Evolutionary conservation across 225 moss, liverwort and hornwort species (phyloP), one percentile per base, ranked within the genome.

Genomic region (Bryoerythrophyllum caledonicum): DNA sequence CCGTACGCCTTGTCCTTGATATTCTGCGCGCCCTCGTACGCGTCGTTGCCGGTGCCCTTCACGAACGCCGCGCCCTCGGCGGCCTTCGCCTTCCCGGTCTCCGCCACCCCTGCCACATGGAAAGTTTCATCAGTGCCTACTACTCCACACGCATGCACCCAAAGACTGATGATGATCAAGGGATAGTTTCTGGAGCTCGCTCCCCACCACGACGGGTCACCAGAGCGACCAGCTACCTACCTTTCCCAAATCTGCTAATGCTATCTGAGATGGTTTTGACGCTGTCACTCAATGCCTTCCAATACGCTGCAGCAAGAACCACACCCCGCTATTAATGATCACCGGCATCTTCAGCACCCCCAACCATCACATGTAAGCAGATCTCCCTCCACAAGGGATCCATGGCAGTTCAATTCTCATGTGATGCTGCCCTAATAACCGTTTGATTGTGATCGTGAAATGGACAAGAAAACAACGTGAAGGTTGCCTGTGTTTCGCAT

Each of bases 291-390:
- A 82, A 41, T 40, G 74, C 41, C 83, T 83, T 79, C 83, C 83
- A 83, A 37, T 83, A 83, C 67, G 61, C 83, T 83, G 83, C 83
- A 79, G 66, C 79, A 75, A 75, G 79, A 74, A 71, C 74, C 75
- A 79, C 75, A 79, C 17, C 65, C 40, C 63, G 37, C 54, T 66
- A 58, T 61, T 74, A 69, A 69, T 69, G 2, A 44, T 44, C 44
- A 44, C 41, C 37, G 2, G 17, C 53, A 44, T n/a, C n/a, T 16
- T 28, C 69, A 41, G 20, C 27, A 25, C 17, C 67, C 28, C 17
- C 66, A 44, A 15, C 44, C n/a, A n/a, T n/a, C n/a, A n/a, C n/a
- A n/a, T n/a, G n/a, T n/a, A n/a, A n/a, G n/a, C 38, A 10, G 32
- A 32, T 32, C 32, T 32, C 38, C 6, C 38, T 38, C 10, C 38